Percentiles rank a stretch among this genome's conserved stretches.
Conservation (phyloP, 495 filamentous ascomycete species). For the Stereocaulon alpinum region DNA sequence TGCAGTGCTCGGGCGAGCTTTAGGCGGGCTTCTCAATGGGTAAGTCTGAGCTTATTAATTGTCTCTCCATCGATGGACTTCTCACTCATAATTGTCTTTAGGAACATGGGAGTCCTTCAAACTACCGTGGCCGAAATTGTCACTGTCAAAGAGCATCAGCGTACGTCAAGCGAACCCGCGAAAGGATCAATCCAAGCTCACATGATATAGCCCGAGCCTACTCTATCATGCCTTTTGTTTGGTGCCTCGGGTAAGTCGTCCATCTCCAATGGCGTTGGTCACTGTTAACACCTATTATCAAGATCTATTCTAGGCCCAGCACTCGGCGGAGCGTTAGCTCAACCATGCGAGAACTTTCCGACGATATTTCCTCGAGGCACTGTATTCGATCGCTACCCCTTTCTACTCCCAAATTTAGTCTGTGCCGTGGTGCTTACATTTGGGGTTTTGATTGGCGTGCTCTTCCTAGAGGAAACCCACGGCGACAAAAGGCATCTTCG, state of each 20-base stretch:
- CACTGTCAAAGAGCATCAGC: slow-evolving; percentile 82
- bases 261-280: not conserved
- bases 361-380: slow-evolving; percentile 57
- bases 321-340: slow-evolving; percentile 80
- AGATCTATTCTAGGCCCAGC: slow-evolving; percentile 78
- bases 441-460: slow-evolving; percentile 69
- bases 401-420: slow-evolving; percentile 87
- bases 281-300: slow-evolving; percentile 4
- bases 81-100: slow-evolving; percentile 21
- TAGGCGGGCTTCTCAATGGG: slow-evolving; percentile 91
- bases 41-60: slow-evolving; percentile 29
- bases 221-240: slow-evolving; percentile 94
- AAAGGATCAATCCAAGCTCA: slow-evolving; percentile 4
- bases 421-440: slow-evolving; percentile 68
- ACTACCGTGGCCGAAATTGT: slow-evolving; percentile 92
- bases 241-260: slow-evolving; percentile 71
- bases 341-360: slow-evolving; percentile 78
- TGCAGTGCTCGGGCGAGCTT: slow-evolving; percentile 75
- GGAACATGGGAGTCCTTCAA: slow-evolving; percentile 87
- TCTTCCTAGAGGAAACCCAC: slow-evolving; percentile 96
- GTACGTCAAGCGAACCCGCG: slow-evolving; percentile 35
- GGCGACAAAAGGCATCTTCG: slow-evolving; percentile 64
- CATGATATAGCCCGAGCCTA: slow-evolving; percentile 62
- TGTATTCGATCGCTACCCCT: slow-evolving; percentile 77
- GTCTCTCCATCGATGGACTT: slow-evolving; percentile 6